A percentile compares a stretch with the other conserved stretches of the same genome.
Conservation (phyloP, 768 basidiomycete genomes). For the Hemileccinum impolitum region DNA sequence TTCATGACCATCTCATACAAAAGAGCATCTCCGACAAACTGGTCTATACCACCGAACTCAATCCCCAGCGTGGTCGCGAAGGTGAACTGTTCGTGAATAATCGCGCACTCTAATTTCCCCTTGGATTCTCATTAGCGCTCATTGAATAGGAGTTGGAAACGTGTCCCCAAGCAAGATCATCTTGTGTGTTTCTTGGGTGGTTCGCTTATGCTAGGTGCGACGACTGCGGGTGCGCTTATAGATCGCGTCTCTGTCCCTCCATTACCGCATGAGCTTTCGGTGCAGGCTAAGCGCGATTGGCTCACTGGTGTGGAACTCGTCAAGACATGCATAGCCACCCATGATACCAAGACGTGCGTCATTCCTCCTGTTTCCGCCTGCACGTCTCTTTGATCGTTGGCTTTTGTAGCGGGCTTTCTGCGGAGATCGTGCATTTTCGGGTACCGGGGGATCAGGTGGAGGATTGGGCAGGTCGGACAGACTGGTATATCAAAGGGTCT, state of each 20-base stretch:
- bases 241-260: slow-evolving; percentile 67
- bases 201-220: slow-evolving; percentile 87
- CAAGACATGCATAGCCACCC: slow-evolving; percentile 84
- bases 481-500: slow-evolving; percentile 93
- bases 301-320: slow-evolving; percentile 74
- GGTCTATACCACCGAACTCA: slow-evolving; percentile 79
- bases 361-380: not conserved
- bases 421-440: slow-evolving; percentile 87
- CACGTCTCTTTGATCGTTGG: not conserved
- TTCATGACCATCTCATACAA: slow-evolving; percentile 71
- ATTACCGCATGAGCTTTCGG: slow-evolving; percentile 54
- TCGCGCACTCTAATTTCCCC: not conserved
- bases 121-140: slow-evolving; percentile 7
- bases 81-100: slow-evolving; percentile 34
- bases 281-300: slow-evolving; percentile 73
- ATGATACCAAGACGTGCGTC: slow-evolving; percentile 78
- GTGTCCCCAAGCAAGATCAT: slow-evolving; percentile 90
- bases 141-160: slow-evolving; percentile 58
- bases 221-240: slow-evolving; percentile 53
- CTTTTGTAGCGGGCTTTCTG: slow-evolving; percentile 66
- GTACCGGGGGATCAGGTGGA: slow-evolving; percentile 55
- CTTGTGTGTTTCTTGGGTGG: slow-evolving; percentile 94
- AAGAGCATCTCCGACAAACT: slow-evolving; percentile 56
- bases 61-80: slow-evolving; percentile 45
- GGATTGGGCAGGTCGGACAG: slow-evolving; percentile 38